phyloP scores from a whole-genome alignment of 169 alveolate genomes.

The Cryptosporidium felis region DNA sequence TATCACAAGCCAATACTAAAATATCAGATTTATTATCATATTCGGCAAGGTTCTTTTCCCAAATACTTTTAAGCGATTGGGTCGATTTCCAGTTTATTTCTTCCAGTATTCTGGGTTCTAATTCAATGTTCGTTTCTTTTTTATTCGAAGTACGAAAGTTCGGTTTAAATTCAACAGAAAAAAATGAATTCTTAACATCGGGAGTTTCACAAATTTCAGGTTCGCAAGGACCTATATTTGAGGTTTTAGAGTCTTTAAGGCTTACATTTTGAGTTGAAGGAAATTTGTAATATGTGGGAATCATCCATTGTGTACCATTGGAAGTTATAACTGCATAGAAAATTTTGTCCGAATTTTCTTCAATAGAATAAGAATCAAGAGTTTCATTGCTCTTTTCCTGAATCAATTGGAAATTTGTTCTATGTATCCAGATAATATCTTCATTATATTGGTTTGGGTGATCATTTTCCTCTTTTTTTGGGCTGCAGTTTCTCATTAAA shows the following conservation, averaged over 20 bases:
- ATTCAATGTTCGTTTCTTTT: too few relatives aligned
- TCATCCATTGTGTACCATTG: background rate
- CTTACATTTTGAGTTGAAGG: background rate
- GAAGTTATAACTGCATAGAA: slow-evolving; percentile 36
- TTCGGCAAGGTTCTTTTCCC: slow-evolving; percentile 28
- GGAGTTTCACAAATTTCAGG: background rate
- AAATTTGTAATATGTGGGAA: slow-evolving; percentile 16
- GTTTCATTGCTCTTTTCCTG: slow-evolving; percentile 9
- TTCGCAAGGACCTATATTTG: background rate
- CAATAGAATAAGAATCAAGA: background rate
- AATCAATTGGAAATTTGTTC: slow-evolving; percentile 10
- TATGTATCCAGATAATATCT: slow-evolving; percentile 36
- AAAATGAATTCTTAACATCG: background rate
- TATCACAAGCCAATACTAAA: slow-evolving; percentile 22
- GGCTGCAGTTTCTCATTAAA: background rate
- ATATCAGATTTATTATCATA: slow-evolving; percentile 18
- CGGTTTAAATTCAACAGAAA: background rate
- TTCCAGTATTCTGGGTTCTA: too few relatives aligned
- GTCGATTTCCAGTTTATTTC: slow-evolving; percentile 31
- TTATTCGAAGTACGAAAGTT: background rate
- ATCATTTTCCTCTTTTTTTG: background rate
- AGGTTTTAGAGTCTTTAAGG: background rate
- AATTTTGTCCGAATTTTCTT: slow-evolving; percentile 14
- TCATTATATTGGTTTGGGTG: background rate
- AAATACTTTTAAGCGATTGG: slow-evolving; percentile 1